A percentile compares a stretch with the other conserved stretches of the same genome.
These are phyloP conservation scores for Prunus padus DNA, from an alignment of 306 rosid genomes.

Conservation along the genomic window DNA sequence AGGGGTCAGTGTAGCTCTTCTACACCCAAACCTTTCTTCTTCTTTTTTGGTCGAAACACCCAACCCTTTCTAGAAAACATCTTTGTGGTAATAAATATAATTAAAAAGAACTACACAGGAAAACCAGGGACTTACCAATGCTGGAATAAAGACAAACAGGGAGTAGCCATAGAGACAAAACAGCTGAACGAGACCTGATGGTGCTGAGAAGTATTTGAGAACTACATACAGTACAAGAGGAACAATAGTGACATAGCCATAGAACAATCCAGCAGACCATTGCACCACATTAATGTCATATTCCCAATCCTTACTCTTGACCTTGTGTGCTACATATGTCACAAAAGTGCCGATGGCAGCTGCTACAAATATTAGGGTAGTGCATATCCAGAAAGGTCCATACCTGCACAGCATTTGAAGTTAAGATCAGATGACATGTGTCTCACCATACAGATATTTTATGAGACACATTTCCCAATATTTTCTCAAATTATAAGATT, in stretches of 20 bases:
- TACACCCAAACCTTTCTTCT: slow-evolving; percentile 2
- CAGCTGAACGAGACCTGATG: slow-evolving; percentile 84
- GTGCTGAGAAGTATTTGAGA: slow-evolving; percentile 92
- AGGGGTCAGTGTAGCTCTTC: neutral
- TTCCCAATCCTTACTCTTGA: slow-evolving; percentile 71
- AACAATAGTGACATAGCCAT: slow-evolving; percentile 80
- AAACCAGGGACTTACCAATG: slow-evolving; percentile 57
- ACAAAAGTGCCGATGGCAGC: slow-evolving; percentile 93
- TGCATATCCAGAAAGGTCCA: slow-evolving; percentile 99
- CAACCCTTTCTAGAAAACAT: neutral
- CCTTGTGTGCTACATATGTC: slow-evolving; percentile 84
- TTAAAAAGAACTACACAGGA: slow-evolving; percentile 14
- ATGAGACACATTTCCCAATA: neutral
- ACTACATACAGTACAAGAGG: slow-evolving; percentile 73
- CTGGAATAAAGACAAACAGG: slow-evolving; percentile 85
- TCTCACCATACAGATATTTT: neutral
- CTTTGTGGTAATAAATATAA: neutral
- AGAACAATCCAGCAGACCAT: slow-evolving; percentile 97
- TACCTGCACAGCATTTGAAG: slow-evolving; percentile 56
- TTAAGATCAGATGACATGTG: slow-evolving; percentile 19
- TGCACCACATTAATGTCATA: slow-evolving; percentile 93
- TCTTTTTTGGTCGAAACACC: too few species aligned
- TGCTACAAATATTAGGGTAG: slow-evolving; percentile 90
- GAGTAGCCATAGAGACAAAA: slow-evolving; percentile 97
- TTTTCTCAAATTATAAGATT: neutral